Conservation (phyloP, 305 asterid genomes). For the Rubia peregrina region DNA sequence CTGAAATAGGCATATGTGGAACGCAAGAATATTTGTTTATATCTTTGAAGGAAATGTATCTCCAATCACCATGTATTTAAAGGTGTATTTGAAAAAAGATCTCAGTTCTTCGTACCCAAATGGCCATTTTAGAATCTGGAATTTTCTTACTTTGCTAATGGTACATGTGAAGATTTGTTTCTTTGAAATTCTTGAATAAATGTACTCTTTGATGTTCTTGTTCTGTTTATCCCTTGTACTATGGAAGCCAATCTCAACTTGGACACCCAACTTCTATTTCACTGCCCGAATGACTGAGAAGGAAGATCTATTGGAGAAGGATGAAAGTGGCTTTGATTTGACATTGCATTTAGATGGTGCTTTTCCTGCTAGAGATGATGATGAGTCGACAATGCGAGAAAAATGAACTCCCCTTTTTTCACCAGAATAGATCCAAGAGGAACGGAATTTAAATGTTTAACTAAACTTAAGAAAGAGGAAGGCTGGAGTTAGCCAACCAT, state of each 20-base stretch:
- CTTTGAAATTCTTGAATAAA: not conserved
- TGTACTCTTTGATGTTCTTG: constrained; percentile 16
- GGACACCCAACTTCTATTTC: constrained; percentile 20
- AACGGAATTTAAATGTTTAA: constrained; percentile 18
- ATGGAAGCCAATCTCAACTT: constrained; percentile 29
- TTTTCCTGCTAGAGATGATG: constrained; percentile 1
- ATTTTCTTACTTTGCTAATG: not conserved
- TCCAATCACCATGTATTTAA: not conserved
- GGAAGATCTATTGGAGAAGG: constrained; percentile 19
- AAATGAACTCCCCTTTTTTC: constrained; percentile 17
- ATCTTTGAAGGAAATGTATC: too few relatives aligned
- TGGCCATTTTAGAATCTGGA: not conserved
- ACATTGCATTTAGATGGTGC: constrained; percentile 71
- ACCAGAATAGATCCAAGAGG: constrained; percentile 15
- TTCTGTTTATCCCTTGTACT: constrained; percentile 58
- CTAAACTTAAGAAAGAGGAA: too few relatives aligned
- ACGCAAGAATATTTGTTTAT: not conserved
- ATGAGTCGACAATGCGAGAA: constrained; percentile 9
- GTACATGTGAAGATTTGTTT: not conserved
- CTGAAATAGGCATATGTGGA: not conserved
- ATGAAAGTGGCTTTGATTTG: constrained; percentile 52
- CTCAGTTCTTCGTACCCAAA: not conserved
- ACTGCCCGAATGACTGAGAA: constrained; percentile 21
- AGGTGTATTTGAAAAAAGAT: not conserved
- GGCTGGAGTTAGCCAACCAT: constrained; percentile 10